phyloP scores from a whole-genome alignment of 495 filamentous ascomycete species.

The Astrothelium subdiscretum region DNA sequence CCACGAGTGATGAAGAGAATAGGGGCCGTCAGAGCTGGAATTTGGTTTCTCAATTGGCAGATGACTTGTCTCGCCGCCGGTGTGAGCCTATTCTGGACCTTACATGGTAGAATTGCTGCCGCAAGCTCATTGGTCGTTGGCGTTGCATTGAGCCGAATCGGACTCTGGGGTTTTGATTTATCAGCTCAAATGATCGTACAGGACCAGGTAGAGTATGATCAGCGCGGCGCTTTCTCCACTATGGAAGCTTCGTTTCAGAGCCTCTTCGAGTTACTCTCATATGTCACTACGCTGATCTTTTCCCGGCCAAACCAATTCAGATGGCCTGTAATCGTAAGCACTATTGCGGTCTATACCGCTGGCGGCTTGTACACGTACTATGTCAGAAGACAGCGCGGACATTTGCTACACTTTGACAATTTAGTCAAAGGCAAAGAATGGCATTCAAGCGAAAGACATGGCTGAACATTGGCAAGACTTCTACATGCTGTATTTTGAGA shows the following conservation, averaged over 20 bases:
- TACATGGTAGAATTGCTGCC: conserved; percentile 18
- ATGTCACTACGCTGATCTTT: conserved; percentile 48
- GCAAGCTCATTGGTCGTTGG: conserved; percentile 38
- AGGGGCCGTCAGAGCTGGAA: conserved; percentile 44
- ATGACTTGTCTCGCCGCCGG: conserved; percentile 37
- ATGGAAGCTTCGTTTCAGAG: conserved; percentile 53
- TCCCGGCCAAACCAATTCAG: conserved; percentile 45
- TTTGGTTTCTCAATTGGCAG: conserved; percentile 58
- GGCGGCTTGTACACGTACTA: conserved; percentile 43
- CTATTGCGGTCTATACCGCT: conserved; percentile 38
- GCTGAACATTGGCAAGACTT: background rate
- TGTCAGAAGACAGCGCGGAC: conserved; percentile 46
- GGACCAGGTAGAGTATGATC: conserved; percentile 40
- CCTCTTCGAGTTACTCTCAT: conserved; percentile 53
- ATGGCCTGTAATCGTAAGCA: conserved; percentile 48
- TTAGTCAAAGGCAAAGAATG: background rate
- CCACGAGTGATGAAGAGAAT: conserved; percentile 42
- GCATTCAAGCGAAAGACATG: background rate
- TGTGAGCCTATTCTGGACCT: conserved; percentile 31
- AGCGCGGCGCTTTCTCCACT: conserved; percentile 49
- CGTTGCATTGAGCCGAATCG: conserved; percentile 47
- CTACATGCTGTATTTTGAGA: too few relatives aligned
- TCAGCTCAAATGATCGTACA: conserved; percentile 54
- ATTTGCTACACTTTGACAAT: conserved; percentile 42
- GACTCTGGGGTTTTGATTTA: conserved; percentile 60